Percentiles rank a stretch among this genome's conserved stretches.
Conservation (phyloP, 352 stramenopile species). For the Phytophthora melonis region DNA sequence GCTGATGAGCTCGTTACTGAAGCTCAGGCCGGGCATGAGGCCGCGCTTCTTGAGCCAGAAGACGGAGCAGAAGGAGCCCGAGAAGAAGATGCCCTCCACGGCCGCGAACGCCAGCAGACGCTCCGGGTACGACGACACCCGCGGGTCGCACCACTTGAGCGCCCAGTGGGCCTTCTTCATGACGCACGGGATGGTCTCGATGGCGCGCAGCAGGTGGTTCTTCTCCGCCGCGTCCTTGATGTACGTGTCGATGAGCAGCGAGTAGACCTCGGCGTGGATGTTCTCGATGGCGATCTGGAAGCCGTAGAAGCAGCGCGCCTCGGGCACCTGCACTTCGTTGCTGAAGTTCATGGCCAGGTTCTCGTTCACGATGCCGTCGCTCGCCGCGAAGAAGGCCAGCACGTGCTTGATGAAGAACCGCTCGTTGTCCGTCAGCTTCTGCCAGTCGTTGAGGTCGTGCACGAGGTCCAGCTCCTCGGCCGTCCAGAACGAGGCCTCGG, state of each 20-base stretch:
- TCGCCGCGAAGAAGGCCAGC: constrained; percentile 98
- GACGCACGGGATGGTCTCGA: constrained; percentile 98
- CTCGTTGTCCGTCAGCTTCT: constrained; percentile 94
- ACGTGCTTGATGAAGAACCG: constrained; percentile 98
- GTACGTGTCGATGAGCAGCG: constrained; percentile 99
- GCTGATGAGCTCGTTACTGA: constrained; percentile 99
- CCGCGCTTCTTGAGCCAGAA: constrained; percentile 99
- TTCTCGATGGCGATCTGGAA: constrained; percentile 99
- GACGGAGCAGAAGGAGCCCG: constrained; percentile 98
- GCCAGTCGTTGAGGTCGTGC: constrained; percentile 97
- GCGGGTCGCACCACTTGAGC: constrained; percentile 93
- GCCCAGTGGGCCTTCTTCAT: constrained; percentile 92
- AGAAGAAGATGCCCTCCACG: constrained; percentile 99
- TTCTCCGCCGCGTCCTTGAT: constrained; percentile 97
- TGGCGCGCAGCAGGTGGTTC: constrained; percentile 95
- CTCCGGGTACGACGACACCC: constrained; percentile 95
- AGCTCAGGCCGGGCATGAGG: constrained; percentile 98
- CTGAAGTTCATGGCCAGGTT: constrained; percentile 99
- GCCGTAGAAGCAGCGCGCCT: constrained; percentile 99
- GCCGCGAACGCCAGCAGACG: constrained; percentile 97
- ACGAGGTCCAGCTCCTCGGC: constrained; percentile 98
- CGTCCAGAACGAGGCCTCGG: constrained; percentile 99
- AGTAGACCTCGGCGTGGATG: constrained; percentile 99
- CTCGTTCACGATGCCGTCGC: constrained; percentile 99
- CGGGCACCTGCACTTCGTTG: constrained; percentile 96